Evolutionary conservation across 2,329 filamentous ascomycete species (phyloP), one percentile per base, ranked within the genome.

Genomic region (Stemphylium vesicarium): DNA sequence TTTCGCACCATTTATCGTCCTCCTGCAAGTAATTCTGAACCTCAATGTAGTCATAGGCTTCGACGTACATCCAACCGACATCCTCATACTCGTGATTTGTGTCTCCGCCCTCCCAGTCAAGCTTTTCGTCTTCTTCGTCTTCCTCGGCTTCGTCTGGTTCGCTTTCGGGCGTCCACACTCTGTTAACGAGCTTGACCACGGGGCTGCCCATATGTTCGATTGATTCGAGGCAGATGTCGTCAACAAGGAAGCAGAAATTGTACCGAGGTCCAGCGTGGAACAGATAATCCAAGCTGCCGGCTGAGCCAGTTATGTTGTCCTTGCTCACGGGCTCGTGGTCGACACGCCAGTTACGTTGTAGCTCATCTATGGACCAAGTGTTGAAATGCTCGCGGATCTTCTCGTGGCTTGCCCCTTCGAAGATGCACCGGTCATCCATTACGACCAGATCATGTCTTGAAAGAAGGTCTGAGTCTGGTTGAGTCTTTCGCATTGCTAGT

Each of bases 201-300:
- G 16, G 16, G 5, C 5, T 31, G 24, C 8, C 4, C 35, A 39
- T 39, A 22, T 31, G 22, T 15, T 39, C 26, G 16, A 47, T 7
- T 39, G 44, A 47, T 33, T 39, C 35, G 36, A 47, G 24, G 36
- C 26, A 47, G 24, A 47, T 47, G 44, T 47, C 35, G 44, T 47
- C 35, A 9, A 47, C 24, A 16, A 47, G 44, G 7, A 47, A 6
- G 39, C 16, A 39, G 8, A 39, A 47, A 33, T 47, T 47, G 26
- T 47, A 47, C 26, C 36, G 35, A 39, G 24, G 6, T 47, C 44
- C 35, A 39, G 44, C 26, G 10, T 12, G 36, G 12, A 13, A 31
- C 15, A 38, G 22, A 46, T 37, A 46, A 46, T 37, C n/a, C 9
- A 13, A 20, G 20, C 43, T 46, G 43, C 43, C 20, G 18, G 43